Conservation (phyloP, 352 stramenopile genomes). For the Phytopythium boreale region DNA sequence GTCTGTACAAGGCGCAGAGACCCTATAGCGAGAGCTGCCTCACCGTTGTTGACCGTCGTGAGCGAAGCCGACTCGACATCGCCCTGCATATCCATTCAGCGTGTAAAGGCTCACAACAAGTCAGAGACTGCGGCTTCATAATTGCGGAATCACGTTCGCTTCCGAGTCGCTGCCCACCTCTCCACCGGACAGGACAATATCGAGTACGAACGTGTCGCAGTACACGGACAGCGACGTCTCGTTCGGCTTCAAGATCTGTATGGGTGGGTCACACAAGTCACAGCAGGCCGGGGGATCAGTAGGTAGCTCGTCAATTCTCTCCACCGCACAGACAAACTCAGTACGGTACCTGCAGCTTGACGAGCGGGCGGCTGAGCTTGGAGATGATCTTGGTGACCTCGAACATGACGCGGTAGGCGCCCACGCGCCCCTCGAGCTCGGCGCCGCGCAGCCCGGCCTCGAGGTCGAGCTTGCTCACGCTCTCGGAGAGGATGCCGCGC, state of each 20-base stretch:
- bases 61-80: constrained; percentile 78
- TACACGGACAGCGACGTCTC: constrained; percentile 85
- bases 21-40: not conserved
- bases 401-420: constrained; percentile 88
- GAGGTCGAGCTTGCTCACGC: constrained; percentile 80
- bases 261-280: not conserved
- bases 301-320: not conserved
- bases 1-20: not conserved
- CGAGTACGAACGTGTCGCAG: constrained; percentile 87
- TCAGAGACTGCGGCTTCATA: not conserved
- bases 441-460: constrained; percentile 79
- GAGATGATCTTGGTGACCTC: constrained; percentile 88
- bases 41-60: constrained; percentile 79
- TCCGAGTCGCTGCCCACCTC: constrained; percentile 25
- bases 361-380: constrained; percentile 77
- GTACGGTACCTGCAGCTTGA: constrained; percentile 55
- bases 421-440: constrained; percentile 80
- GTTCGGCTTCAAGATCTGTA: constrained; percentile 80
- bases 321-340: too few species aligned
- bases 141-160: too few species aligned
- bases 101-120: not conserved
- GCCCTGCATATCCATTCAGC: constrained; percentile 15
- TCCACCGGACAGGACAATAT: constrained; percentile 74
- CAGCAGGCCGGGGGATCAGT: not conserved
- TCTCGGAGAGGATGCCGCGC: constrained; percentile 70